Percentiles rank a stretch among this genome's conserved stretches.
Conservation (phyloP, 306 rosid genomes). For the Luffa acutangula region DNA sequence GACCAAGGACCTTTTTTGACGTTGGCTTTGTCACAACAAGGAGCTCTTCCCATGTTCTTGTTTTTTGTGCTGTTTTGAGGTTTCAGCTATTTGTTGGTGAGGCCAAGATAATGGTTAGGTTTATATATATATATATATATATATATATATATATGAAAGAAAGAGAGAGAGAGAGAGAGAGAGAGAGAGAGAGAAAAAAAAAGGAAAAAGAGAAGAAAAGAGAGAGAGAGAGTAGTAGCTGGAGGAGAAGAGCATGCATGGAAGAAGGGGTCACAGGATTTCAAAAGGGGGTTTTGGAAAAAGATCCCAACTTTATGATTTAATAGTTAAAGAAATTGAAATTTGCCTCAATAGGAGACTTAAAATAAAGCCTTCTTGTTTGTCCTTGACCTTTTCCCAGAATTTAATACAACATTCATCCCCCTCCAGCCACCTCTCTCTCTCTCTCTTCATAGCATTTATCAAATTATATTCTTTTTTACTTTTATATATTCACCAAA, state of each 20-base stretch:
- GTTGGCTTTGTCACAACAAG: slow-evolving; percentile 99
- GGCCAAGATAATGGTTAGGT: not conserved
- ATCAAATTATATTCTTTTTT: not conserved
- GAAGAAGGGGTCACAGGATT: not conserved
- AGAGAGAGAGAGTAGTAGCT: slow-evolving; percentile 36
- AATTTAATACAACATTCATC: slow-evolving; percentile 14
- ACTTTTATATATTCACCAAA: not conserved
- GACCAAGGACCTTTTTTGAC: slow-evolving; percentile 99
- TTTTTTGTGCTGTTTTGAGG: slow-evolving; percentile 4
- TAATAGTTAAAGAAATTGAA: slow-evolving; percentile 24
- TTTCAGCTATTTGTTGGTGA: slow-evolving; percentile 1
- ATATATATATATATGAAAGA: slow-evolving; percentile 17
- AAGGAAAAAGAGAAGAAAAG: not conserved
- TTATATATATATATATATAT: slow-evolving; percentile 5
- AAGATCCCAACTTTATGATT: slow-evolving; percentile 14
- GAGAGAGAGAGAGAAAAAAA: too few relatives aligned
- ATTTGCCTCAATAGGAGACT: slow-evolving; percentile 32
- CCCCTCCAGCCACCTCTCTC: slow-evolving; percentile 23
- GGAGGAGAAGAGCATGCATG: slow-evolving; percentile 35
- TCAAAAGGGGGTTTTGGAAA: slow-evolving; percentile 1
- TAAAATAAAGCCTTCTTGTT: slow-evolving; percentile 15
- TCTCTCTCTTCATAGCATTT: slow-evolving; percentile 15
- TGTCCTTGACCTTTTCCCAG: slow-evolving; percentile 40
- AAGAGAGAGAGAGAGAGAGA: slow-evolving; percentile 12
- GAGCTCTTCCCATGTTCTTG: slow-evolving; percentile 83